Conservation (phyloP, 192 early-diverging fungal species). For the Jimgerdemannia lactiflua region DNA sequence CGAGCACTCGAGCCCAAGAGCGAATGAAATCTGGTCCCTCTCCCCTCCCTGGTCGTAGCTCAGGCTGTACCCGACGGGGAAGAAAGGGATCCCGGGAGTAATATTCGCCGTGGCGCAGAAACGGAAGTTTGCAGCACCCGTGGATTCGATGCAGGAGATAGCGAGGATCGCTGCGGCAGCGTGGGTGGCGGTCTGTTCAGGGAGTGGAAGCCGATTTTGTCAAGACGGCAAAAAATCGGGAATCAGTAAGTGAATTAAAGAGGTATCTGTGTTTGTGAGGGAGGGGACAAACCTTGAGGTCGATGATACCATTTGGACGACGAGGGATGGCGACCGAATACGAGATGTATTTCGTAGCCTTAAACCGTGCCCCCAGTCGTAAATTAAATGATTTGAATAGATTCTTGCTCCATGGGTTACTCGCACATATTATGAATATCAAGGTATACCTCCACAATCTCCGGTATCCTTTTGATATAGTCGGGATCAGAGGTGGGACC, state of each 20-base stretch:
- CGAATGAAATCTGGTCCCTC: background rate
- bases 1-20: conserved; percentile 14
- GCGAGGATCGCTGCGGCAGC: conserved; percentile 2
- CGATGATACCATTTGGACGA: conserved; percentile 1
- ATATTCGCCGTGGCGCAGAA: conserved; percentile 12
- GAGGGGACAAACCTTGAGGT: background rate
- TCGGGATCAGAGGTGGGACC: background rate
- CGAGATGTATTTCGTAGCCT: conserved; percentile 9
- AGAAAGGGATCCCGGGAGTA: conserved; percentile 11
- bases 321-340: conserved; percentile 4
- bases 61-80: conserved; percentile 10
- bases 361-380: background rate
- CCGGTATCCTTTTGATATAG: no score
- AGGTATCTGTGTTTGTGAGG: no score
- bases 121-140: conserved; percentile 11
- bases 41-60: background rate
- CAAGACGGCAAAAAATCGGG: background rate
- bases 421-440: no score
- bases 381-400: no score
- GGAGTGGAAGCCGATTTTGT: background rate
- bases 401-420: no score
- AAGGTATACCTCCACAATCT: no score
- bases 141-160: background rate
- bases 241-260: no score
- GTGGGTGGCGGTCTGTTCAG: conserved; percentile 5